These are phyloP conservation scores for Rhodofomes roseus DNA, from an alignment of 1,284 basidiomycete species.

Conservation along the genomic window DNA sequence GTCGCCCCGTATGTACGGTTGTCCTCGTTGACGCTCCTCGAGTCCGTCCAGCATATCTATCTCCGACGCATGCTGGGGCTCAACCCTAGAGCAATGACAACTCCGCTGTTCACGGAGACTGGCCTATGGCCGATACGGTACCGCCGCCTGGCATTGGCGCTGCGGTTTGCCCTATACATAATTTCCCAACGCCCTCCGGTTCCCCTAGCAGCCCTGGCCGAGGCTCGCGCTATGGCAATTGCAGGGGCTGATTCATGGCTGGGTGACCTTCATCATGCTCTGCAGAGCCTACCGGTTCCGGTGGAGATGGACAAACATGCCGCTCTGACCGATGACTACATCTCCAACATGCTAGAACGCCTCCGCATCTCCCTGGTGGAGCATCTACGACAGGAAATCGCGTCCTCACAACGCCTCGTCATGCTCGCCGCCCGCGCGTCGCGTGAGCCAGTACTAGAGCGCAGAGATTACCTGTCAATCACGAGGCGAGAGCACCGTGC, in stretches of 20 bases:
- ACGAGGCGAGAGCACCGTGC: background rate
- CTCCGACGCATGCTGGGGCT: conserved; percentile 7
- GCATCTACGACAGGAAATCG: background rate
- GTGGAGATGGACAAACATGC: no score
- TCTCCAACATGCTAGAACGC: background rate
- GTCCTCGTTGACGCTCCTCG: background rate
- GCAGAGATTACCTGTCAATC: background rate
- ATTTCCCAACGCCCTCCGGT: background rate
- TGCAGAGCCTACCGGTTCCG: background rate
- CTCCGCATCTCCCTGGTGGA: background rate
- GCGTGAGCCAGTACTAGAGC: background rate
- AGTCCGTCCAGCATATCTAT: conserved; percentile 1
- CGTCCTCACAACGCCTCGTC: background rate
- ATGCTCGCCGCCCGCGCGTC: background rate
- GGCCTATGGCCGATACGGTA: conserved; percentile 3
- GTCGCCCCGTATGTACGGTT: conserved; percentile 8
- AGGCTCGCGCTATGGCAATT: background rate
- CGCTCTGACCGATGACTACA: background rate
- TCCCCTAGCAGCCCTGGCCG: background rate
- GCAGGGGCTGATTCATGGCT: background rate
- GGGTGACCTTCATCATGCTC: background rate
- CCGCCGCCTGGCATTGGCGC: background rate
- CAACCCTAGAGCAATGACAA: background rate
- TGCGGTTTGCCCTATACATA: background rate
- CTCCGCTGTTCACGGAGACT: conserved; percentile 6